phyloP scores from a whole-genome alignment of 108 stramenopile species.

The Schizochytrium sp. region DNA sequence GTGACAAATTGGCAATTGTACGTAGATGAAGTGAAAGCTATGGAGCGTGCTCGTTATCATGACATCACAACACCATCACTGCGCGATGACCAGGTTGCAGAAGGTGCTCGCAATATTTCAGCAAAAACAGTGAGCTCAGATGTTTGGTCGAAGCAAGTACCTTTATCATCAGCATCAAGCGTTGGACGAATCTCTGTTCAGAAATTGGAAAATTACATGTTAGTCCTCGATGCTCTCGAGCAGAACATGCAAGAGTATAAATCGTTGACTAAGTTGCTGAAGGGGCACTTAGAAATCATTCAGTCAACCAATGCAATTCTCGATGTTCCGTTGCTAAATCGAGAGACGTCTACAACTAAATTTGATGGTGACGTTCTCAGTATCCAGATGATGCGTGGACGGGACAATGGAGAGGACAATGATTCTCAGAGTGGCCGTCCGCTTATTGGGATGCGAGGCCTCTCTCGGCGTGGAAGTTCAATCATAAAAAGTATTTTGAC shows the following conservation, averaged over 20 bases:
- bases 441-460: too few species aligned
- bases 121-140: not conserved
- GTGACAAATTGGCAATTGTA: slow-evolving; percentile 50
- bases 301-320: slow-evolving; percentile 17
- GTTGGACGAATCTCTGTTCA: slow-evolving; percentile 58
- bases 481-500: too few species aligned
- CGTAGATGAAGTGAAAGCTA: slow-evolving; percentile 27
- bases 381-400: slow-evolving; percentile 1
- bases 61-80: not conserved
- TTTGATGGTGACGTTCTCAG: not conserved
- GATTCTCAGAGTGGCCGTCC: too few species aligned
- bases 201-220: slow-evolving; percentile 53
- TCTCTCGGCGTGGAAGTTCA: too few species aligned
- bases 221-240: slow-evolving; percentile 50
- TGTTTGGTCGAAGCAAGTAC: slow-evolving; percentile 45
- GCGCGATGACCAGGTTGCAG: not conserved
- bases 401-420: too few species aligned
- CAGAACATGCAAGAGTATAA: slow-evolving; percentile 35
- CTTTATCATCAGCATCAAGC: slow-evolving; percentile 37
- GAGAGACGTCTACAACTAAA: not conserved
- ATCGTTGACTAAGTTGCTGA: not conserved
- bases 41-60: slow-evolving; percentile 44
- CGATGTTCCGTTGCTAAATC: not conserved
- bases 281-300: slow-evolving; percentile 1
- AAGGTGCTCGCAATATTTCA: not conserved